Evolutionary conservation across 257 asterid species (phyloP).

Genomic region (Gynochthodes officinalis): DNA sequence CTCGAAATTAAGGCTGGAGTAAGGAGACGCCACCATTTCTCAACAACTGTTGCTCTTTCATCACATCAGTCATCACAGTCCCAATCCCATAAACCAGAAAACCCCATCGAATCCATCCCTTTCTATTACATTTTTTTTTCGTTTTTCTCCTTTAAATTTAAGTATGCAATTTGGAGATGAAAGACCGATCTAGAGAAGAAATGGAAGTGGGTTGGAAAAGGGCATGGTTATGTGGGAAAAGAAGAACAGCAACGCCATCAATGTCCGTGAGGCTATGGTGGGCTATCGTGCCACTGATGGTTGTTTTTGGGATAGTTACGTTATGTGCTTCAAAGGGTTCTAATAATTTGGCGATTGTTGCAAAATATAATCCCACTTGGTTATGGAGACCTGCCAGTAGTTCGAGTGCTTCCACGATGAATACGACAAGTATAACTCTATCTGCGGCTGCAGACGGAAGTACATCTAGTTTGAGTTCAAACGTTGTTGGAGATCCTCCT

Average conservation of each 20-base stretch:
- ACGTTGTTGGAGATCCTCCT: constrained; percentile 7
- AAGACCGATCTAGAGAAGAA: constrained; percentile 21
- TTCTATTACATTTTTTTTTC: constrained; percentile 7
- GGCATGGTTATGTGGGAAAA: constrained; percentile 40
- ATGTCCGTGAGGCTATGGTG: constrained; percentile 42
- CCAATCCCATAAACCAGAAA: neutral
- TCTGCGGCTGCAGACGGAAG: constrained; percentile 6
- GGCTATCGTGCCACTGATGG: constrained; percentile 44
- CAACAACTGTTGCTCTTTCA: constrained; percentile 30
- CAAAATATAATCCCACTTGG: constrained; percentile 33
- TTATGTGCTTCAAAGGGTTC: constrained; percentile 24
- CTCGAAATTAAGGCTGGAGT: constrained; percentile 40
- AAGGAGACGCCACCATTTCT: constrained; percentile 64
- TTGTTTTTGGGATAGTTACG: constrained; percentile 33
- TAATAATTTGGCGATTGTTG: constrained; percentile 25
- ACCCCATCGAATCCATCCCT: neutral
- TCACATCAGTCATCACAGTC: neutral
- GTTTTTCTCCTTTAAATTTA: neutral
- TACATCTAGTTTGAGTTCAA: constrained; percentile 4
- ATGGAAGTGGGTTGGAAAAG: constrained; percentile 9
- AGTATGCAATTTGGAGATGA: neutral
- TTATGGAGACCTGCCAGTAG: constrained; percentile 23
- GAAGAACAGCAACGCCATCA: constrained; percentile 16
- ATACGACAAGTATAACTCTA: neutral
- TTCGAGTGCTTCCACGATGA: neutral